Percentiles rank a stretch among this genome's conserved stretches.
phyloP scores from a whole-genome alignment of 768 basidiomycete species.

The Boletus reticuloceps region DNA sequence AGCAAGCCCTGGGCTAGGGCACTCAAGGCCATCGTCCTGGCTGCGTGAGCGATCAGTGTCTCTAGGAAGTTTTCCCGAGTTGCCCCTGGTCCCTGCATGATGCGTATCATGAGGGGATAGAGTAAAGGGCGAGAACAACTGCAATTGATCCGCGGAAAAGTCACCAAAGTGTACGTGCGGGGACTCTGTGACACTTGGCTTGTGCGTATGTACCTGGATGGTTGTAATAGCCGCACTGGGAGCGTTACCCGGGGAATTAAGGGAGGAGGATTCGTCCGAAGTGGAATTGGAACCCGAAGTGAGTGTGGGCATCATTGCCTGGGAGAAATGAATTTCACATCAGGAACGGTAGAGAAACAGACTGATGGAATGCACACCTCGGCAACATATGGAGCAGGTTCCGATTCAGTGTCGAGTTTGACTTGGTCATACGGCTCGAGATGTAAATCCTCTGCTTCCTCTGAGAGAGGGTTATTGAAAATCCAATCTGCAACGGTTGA shows the following conservation, averaged over 20 bases:
- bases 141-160: conserved; percentile 30
- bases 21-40: conserved; percentile 23
- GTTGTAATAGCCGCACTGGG: conserved; percentile 13
- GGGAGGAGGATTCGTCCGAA: conserved; percentile 42
- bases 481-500: conserved; percentile 68
- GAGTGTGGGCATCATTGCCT: conserved; percentile 33
- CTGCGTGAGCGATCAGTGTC: conserved; percentile 18
- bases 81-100: neutral
- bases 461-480: conserved; percentile 58
- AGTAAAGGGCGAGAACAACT: conserved; percentile 24
- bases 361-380: conserved; percentile 28
- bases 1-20: conserved; percentile 13
- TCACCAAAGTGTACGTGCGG: conserved; percentile 32
- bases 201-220: conserved; percentile 25
- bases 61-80: neutral
- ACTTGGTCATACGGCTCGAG: neutral
- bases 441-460: conserved; percentile 50
- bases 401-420: conserved; percentile 1
- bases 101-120: conserved; percentile 8
- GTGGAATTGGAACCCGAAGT: conserved; percentile 41
- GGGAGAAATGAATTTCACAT: conserved; percentile 7
- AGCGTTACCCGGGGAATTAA: conserved; percentile 24
- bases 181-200: conserved; percentile 27
- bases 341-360: conserved; percentile 3
- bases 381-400: conserved; percentile 14